Conservation (phyloP, 1,284 basidiomycete species). For the Testicularia cyperi region DNA sequence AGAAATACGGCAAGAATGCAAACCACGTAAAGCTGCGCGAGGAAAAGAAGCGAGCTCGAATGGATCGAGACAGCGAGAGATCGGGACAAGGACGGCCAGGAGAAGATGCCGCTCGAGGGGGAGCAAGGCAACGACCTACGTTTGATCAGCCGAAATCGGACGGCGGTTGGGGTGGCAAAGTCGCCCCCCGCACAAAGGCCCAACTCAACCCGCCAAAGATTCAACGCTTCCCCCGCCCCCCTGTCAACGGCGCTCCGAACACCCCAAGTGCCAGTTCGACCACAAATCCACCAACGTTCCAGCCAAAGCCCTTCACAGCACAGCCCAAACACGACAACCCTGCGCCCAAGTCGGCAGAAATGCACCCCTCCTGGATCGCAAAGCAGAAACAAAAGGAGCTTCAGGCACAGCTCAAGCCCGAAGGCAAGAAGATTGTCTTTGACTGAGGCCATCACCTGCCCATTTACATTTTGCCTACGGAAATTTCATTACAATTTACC, state of each 20-base stretch:
- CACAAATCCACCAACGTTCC: no score
- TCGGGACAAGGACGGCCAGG: background rate
- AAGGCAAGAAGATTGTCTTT: slow-evolving; percentile 49
- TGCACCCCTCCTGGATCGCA: slow-evolving; percentile 52
- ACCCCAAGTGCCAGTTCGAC: no score
- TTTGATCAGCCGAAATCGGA: slow-evolving; percentile 26
- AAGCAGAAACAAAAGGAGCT: slow-evolving; percentile 54
- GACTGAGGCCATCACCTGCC: slow-evolving; percentile 17
- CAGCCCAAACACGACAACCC: no score
- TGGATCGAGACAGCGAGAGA: background rate
- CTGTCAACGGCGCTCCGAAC: no score
- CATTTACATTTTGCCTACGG: background rate
- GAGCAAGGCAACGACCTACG: slow-evolving; percentile 14
- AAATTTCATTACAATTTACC: no score
- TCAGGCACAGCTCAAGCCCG: slow-evolving; percentile 36
- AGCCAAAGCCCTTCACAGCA: no score
- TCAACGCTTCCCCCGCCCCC: no score
- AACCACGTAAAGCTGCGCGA: slow-evolving; percentile 70
- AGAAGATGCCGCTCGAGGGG: background rate
- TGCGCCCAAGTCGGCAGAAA: slow-evolving; percentile 19
- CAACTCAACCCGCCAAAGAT: no score
- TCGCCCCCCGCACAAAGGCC: slow-evolving; percentile 16
- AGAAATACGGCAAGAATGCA: slow-evolving; percentile 85
- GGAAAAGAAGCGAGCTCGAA: slow-evolving; percentile 15
- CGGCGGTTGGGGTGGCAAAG: slow-evolving; percentile 24